A percentile compares a stretch with the other conserved stretches of the same genome.
phyloP scores from a whole-genome alignment of 139 green algal genomes.

The Chlamydomonas schloesseri region DNA sequence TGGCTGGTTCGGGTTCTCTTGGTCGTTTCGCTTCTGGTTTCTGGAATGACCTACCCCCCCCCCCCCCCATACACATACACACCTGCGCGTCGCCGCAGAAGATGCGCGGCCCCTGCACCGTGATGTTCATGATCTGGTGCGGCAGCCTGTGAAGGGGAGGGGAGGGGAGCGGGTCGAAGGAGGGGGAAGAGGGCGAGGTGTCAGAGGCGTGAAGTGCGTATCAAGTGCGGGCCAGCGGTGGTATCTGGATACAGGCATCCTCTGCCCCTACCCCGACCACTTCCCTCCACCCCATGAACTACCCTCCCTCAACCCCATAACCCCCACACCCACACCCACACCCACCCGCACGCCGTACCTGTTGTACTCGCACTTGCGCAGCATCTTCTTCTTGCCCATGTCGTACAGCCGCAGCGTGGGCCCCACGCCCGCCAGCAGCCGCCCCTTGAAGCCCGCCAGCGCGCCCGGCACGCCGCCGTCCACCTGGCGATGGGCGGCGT shows the following conservation, averaged over 20 bases:
- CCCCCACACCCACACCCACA: neutral
- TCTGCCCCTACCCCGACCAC: no score
- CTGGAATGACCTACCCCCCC: no score
- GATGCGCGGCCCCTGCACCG: conserved; percentile 82
- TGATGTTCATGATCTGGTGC: conserved; percentile 80
- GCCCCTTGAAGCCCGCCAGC: conserved; percentile 89
- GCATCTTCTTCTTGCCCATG: conserved; percentile 96
- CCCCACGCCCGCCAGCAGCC: conserved; percentile 92
- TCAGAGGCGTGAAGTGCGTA: neutral
- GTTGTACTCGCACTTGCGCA: conserved; percentile 96
- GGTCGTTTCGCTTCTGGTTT: no score
- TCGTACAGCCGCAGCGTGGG: conserved; percentile 93
- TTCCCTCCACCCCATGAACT: no score
- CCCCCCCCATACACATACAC: no score
- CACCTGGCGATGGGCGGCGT: conserved; percentile 50
- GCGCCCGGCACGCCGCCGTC: conserved; percentile 83
- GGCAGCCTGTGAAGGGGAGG: conserved; percentile 71
- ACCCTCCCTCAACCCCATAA: no score
- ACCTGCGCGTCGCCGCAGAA: conserved; percentile 84
- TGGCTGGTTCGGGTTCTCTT: no score
- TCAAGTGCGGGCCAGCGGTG: no score
- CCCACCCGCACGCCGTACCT: conserved; percentile 14
- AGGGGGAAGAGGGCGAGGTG: neutral
- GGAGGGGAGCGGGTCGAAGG: neutral
- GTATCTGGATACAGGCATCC: no score